phyloP scores from a whole-genome alignment of 2,329 filamentous ascomycete genomes.

The Stachybotrys chlorohalonatus region DNA sequence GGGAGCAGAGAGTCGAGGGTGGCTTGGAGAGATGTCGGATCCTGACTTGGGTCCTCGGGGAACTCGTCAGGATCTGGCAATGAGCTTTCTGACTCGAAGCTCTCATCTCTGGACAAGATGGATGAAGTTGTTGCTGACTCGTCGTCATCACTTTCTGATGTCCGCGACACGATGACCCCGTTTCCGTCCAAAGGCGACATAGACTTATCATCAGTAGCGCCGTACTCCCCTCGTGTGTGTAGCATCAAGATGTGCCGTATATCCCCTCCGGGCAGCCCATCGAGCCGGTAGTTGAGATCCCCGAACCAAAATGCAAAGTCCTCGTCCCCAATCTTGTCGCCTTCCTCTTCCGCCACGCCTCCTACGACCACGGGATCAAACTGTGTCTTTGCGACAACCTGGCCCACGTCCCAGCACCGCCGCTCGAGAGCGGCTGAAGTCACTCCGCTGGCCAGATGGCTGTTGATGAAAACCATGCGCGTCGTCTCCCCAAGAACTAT shows the following conservation, averaged over 20 bases:
- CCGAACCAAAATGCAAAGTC: slow-evolving; percentile 96
- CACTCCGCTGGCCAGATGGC: slow-evolving; percentile 79
- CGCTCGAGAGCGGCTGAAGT: slow-evolving; percentile 71
- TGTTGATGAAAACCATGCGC: slow-evolving; percentile 81
- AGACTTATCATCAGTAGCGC: slow-evolving; percentile 34
- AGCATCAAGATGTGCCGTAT: slow-evolving; percentile 76
- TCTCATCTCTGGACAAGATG: slow-evolving; percentile 21
- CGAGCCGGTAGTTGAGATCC: slow-evolving; percentile 88
- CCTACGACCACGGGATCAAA: slow-evolving; percentile 66
- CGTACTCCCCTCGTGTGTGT: slow-evolving; percentile 73
- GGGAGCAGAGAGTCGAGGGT: slow-evolving; percentile 80
- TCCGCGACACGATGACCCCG: slow-evolving; percentile 37
- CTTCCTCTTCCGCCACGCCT: slow-evolving; percentile 56
- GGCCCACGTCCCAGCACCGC: slow-evolving; percentile 80
- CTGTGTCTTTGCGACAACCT: slow-evolving; percentile 66
- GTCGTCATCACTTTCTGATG: slow-evolving; percentile 34
- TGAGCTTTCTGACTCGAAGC: slow-evolving; percentile 29
- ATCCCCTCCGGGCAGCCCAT: slow-evolving; percentile 81
- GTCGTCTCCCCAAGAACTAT: slow-evolving; percentile 86
- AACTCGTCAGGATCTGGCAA: slow-evolving; percentile 60
- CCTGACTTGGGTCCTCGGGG: slow-evolving; percentile 56
- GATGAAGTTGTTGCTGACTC: slow-evolving; percentile 27
- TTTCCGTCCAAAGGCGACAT: slow-evolving; percentile 33
- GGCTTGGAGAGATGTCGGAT: slow-evolving; percentile 80
- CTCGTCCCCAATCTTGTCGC: slow-evolving; percentile 71